These are phyloP conservation scores for Claviceps spartinae DNA, from an alignment of 2,329 filamentous ascomycete genomes.

Conservation along the genomic window DNA sequence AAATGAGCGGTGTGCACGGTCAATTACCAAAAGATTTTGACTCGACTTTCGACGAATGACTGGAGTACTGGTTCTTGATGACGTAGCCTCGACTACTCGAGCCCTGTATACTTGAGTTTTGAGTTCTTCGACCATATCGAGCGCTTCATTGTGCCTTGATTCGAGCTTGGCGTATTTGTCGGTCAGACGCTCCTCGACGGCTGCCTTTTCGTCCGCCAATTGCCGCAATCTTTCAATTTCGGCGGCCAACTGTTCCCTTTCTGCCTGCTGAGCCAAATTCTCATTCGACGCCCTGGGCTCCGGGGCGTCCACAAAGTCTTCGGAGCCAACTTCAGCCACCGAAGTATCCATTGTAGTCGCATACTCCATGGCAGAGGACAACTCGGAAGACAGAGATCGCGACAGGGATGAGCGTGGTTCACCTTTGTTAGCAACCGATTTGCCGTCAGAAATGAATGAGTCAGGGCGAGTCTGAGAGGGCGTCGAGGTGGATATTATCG, in stretches of 20 bases:
- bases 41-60: conserved; percentile 88
- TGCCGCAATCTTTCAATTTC: conserved; percentile 61
- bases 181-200: conserved; percentile 56
- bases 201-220: conserved; percentile 64
- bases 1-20: conserved; percentile 84
- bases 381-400: conserved; percentile 85
- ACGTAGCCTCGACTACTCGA: conserved; percentile 45
- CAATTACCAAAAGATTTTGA: conserved; percentile 73
- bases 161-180: conserved; percentile 76
- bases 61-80: conserved; percentile 52
- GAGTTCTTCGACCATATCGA: conserved; percentile 80
- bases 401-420: conserved; percentile 53
- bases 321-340: conserved; percentile 35
- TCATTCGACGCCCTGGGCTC: conserved; percentile 27
- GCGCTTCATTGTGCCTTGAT: conserved; percentile 63
- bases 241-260: conserved; percentile 33
- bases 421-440: conserved; percentile 58
- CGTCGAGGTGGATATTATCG: conserved; percentile 34
- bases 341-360: conserved; percentile 50
- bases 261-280: conserved; percentile 22
- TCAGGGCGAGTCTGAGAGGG: conserved; percentile 45
- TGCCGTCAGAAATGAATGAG: conserved; percentile 74
- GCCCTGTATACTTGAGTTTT: conserved; percentile 75
- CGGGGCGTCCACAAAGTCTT: conserved; percentile 29
- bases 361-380: conserved; percentile 76